Percentiles rank a stretch among this genome's conserved stretches.
These are phyloP conservation scores for Phylloporus gajari DNA, from an alignment of 1,284 basidiomycete genomes.

Conservation along the genomic window DNA sequence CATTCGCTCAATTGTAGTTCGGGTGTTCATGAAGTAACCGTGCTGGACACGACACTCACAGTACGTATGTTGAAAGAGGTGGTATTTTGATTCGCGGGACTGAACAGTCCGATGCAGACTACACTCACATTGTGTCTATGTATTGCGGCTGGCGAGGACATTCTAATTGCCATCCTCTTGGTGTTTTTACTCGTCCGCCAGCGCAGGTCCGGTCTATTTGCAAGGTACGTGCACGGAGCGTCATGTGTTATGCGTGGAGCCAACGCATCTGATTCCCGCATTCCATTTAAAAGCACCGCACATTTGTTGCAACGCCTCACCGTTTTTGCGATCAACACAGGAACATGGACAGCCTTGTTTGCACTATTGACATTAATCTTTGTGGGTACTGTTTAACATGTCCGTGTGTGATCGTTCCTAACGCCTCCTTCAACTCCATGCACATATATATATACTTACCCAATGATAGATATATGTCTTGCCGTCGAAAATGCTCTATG, in stretches of 20 bases:
- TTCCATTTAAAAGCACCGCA: constrained; percentile 18
- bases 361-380: constrained; percentile 21
- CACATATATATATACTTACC: no score
- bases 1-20: no score
- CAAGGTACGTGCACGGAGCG: constrained; percentile 6
- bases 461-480: constrained; percentile 5
- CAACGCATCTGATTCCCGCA: no score
- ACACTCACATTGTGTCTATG: no score
- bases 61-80: no score
- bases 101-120: no score
- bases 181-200: constrained; percentile 16
- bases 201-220: background rate
- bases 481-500: constrained; percentile 8
- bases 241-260: no score
- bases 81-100: no score
- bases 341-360: constrained; percentile 25
- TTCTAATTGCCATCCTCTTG: constrained; percentile 14
- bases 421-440: no score
- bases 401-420: no score
- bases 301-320: constrained; percentile 26
- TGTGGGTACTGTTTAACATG: constrained; percentile 13
- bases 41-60: no score
- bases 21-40: no score
- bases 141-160: constrained; percentile 15
- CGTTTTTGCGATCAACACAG: constrained; percentile 25